Conservation (phyloP, 305 asterid genomes). For the Solanum aculeatissimum region DNA sequence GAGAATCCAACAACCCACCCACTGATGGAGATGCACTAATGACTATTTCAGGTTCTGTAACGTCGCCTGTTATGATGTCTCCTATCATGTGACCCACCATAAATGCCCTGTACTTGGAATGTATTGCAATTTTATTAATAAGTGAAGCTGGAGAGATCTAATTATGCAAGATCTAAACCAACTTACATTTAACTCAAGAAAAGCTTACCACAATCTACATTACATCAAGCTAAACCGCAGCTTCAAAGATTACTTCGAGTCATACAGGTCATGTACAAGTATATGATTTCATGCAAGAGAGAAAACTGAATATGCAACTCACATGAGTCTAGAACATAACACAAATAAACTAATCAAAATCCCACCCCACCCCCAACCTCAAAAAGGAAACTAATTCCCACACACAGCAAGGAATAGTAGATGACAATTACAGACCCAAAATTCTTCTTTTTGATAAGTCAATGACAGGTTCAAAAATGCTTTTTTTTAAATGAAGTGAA, state of each 20-base stretch:
- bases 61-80: conserved; percentile 70
- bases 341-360: background rate
- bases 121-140: background rate
- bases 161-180: background rate
- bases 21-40: conserved; percentile 73
- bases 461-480: background rate
- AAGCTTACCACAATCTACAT: background rate
- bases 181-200: background rate
- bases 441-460: background rate
- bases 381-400: background rate
- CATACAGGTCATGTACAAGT: background rate
- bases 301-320: background rate
- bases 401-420: background rate
- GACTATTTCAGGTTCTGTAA: conserved; percentile 83
- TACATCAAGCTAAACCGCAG: background rate
- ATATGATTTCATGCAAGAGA: background rate
- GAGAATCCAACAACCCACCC: conserved; percentile 92
- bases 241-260: background rate
- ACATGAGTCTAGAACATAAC: background rate
- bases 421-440: background rate
- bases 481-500: background rate
- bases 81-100: conserved; percentile 73
- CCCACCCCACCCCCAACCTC: background rate
- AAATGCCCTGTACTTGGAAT: conserved; percentile 44
- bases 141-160: background rate